phyloP scores from a whole-genome alignment of 2,329 filamentous ascomycete genomes.

The Sporothrix schenckii region DNA sequence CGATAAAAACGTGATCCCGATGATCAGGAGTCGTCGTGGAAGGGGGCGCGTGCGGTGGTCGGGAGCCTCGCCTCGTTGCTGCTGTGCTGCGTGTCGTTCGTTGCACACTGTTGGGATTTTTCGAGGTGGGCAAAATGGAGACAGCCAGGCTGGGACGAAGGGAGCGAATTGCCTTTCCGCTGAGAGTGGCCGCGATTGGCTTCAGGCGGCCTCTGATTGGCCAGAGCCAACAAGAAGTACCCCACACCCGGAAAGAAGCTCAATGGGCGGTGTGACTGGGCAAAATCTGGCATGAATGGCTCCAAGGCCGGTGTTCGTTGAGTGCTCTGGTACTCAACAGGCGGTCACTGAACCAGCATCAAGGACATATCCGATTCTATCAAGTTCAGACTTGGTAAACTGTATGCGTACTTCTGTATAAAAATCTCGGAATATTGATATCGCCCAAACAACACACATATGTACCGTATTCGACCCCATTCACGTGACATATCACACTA shows the following conservation, averaged over 20 bases:
- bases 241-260: slow-evolving; percentile 35
- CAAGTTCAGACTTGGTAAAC: not conserved
- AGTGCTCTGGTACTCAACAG: slow-evolving; percentile 17
- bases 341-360: not conserved
- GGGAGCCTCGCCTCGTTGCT: slow-evolving; percentile 18
- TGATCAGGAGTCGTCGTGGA: not conserved
- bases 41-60: slow-evolving; percentile 10
- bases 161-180: slow-evolving; percentile 37
- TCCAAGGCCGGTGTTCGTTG: not conserved
- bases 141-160: slow-evolving; percentile 32
- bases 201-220: slow-evolving; percentile 36
- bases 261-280: slow-evolving; percentile 32
- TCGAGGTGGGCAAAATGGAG: slow-evolving; percentile 33
- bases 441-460: not conserved
- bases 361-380: not conserved
- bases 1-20: not conserved
- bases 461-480: not conserved
- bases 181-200: slow-evolving; percentile 36
- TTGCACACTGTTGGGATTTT: slow-evolving; percentile 31
- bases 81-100: slow-evolving; percentile 19
- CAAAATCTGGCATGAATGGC: not conserved
- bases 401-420: too few relatives aligned
- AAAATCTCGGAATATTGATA: too few relatives aligned
- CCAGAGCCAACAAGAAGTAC: not conserved
- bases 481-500: slow-evolving; percentile 9